Percentiles rank a stretch among this genome's conserved stretches.
These are phyloP conservation scores for Botrytis sinoallii DNA, from an alignment of 2,329 filamentous ascomycete species.

Conservation along the genomic window DNA sequence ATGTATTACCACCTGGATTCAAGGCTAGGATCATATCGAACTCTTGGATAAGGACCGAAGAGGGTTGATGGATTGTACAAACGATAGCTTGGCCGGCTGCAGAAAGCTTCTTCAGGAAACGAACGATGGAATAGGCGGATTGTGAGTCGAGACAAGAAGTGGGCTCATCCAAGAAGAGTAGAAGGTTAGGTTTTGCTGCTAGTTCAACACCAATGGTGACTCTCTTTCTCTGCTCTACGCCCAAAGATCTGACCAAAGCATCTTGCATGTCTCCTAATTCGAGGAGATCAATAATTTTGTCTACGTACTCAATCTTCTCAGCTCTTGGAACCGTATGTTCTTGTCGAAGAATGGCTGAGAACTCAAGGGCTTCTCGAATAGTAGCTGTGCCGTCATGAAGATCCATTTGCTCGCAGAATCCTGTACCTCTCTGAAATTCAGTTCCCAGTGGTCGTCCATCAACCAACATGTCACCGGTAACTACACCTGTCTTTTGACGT, in stretches of 20 bases:
- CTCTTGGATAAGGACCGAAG: slow-evolving; percentile 64
- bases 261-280: slow-evolving; percentile 65
- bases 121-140: slow-evolving; percentile 64
- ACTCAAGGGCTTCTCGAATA: slow-evolving; percentile 65
- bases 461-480: slow-evolving; percentile 66
- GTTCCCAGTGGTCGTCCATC: slow-evolving; percentile 59
- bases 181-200: slow-evolving; percentile 63
- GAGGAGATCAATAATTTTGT: slow-evolving; percentile 62
- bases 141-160: slow-evolving; percentile 69
- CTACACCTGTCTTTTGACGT: slow-evolving; percentile 61
- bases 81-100: slow-evolving; percentile 67
- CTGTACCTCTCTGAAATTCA: slow-evolving; percentile 66
- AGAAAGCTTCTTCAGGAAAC: slow-evolving; percentile 66
- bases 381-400: slow-evolving; percentile 66
- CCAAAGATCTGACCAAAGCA: slow-evolving; percentile 61
- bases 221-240: slow-evolving; percentile 62
- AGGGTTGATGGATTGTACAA: slow-evolving; percentile 73
- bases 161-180: slow-evolving; percentile 71
- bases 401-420: slow-evolving; percentile 71
- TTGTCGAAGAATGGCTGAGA: slow-evolving; percentile 64
- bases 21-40: slow-evolving; percentile 72
- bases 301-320: slow-evolving; percentile 65
- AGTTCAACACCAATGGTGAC: slow-evolving; percentile 73
- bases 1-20: slow-evolving; percentile 62
- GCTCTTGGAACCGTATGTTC: slow-evolving; percentile 49